Evolutionary conservation across 352 stramenopile species (phyloP), one percentile per base, ranked within the genome.

Genomic region (Phytopythium oedochilum): DNA sequence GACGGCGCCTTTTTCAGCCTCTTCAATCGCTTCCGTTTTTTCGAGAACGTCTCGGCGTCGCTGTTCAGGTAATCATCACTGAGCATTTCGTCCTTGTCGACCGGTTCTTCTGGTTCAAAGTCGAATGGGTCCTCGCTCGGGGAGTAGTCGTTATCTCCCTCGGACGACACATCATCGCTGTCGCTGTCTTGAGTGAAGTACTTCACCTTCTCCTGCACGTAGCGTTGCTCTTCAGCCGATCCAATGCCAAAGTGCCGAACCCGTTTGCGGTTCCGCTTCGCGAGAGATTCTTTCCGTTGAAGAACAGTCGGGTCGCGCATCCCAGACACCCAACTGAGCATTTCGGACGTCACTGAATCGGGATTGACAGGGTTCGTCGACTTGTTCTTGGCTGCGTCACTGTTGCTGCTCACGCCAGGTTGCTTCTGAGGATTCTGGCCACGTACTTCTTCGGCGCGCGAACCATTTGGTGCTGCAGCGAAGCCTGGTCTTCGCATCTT

Each of bases 271-370:
- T 73, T 76, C 29, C 70, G 64, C 55, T 71, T 63, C 14, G 64
- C 54, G 61, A 86, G 64, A 9, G 58, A 63, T 59, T 87, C 77
- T 50, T 86, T 87, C 12, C 75, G 73, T 17, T 66, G 62, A 28
- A 90, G 55, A 31, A 89, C 75, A 6, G 74, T 77, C 5, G 78
- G 75, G 47, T 87, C 67, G 1, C 76, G 69, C 32, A 73, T 70
- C 0, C 78, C 75, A 20, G 60, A 64, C 29, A 88, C 78, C 80
- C 80, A 89, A 32, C 59, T 74, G 28, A 70, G 25, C 75, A 88
- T 88, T 46, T 90, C 77, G 0, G 47, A 55, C 0, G 43, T 60
- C 6, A 75, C 71, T 20, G 52, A 48, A 43, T 84, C 59, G 2
- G 32, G n/a, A 34, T 62, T 32, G 3, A 35, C 34, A 17, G 49